Base-by-base conservation (phyloP, 202 grass and related monocot species). In the Panicum virgatum region DNA sequence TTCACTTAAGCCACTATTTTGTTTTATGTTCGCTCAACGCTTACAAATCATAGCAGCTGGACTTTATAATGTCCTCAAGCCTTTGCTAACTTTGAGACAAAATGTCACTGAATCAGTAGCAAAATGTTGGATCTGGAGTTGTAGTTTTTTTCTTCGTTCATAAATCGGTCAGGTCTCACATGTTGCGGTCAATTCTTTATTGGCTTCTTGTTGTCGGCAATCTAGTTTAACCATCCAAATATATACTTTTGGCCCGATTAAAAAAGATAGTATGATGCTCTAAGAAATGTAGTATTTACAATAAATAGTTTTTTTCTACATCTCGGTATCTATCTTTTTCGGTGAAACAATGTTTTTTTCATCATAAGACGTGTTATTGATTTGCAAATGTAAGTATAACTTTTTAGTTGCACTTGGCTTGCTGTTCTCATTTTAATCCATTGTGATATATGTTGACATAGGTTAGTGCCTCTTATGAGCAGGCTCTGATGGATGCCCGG, bases 401-500 rank as follows among this genome's bases (percentile, higher is more conserved):
- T 77, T 75, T 83, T 71, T 30, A 48, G 54, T 76, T 81, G 69
- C 65, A 32, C 50, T 64, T 73, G 30, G 61, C 25, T 85, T 73
- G 54, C 63, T 81, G 18, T 78, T 90, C 73, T 82, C 68, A 26
- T 62, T 85, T 93, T 99, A 89, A 86, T 85, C 46, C 66, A 80
- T 83, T 93, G 83, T 86, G 72, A 91, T 83, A 84, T 86, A 91
- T 91, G 82, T 93, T 99, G 91, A 99, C 87, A 85, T 96, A 86
- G 83, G 78, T 94, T 90, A 92, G 89, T 93, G 83, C 83, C 86
- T 96, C 87, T 90, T 92, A 88, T 94, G 93, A 92, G 87, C 93
- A 99, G 97, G 97, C 93, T 92, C 91, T 99, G 60, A 96, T 94
- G 91, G 97, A 96, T 96, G 86, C 97, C 78, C 89, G 97, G 23